A percentile compares a stretch with the other conserved stretches of the same genome.
Evolutionary conservation across 257 asterid species (phyloP).

Genomic region (Gentiana macrophylla): DNA sequence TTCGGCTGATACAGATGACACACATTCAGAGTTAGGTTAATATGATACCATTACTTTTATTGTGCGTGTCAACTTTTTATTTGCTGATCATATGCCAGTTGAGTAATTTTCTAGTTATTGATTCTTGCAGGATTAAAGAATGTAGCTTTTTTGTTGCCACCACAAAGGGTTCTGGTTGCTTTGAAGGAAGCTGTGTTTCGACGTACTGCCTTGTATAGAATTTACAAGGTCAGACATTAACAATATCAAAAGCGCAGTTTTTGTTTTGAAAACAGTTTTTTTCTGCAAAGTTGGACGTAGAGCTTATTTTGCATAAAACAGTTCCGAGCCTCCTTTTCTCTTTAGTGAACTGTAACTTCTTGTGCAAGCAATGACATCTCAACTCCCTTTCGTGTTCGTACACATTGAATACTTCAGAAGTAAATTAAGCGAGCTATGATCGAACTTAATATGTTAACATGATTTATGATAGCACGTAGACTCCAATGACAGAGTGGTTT

Average conservation of each 20-base stretch:
- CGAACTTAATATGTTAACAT: not conserved
- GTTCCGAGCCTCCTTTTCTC: not conserved
- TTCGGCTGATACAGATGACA: slow-evolving; percentile 15
- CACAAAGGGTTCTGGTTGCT: slow-evolving; percentile 60
- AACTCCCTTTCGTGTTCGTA: not conserved
- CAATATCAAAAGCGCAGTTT: not conserved
- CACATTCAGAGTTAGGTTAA: slow-evolving; percentile 32
- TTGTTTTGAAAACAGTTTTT: not conserved
- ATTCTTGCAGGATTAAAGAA: slow-evolving; percentile 24
- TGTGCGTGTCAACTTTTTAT: too few species aligned
- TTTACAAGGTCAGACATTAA: slow-evolving; percentile 37
- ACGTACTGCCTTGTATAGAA: slow-evolving; percentile 45
- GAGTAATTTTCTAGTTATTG: slow-evolving; percentile 7
- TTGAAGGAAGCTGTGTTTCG: slow-evolving; percentile 66
- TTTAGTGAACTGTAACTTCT: not conserved
- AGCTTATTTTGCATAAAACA: not conserved
- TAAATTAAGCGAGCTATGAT: not conserved
- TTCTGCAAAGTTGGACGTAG: not conserved
- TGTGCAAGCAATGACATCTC: not conserved
- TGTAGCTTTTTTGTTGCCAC: slow-evolving; percentile 16
- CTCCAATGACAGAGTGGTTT: not conserved
- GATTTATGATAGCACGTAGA: slow-evolving; percentile 3
- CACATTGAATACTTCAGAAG: not conserved
- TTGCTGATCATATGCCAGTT: not conserved
- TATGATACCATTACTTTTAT: not conserved